Base-by-base conservation (phyloP, 768 basidiomycete genomes). In the Grammothele lineata region DNA sequence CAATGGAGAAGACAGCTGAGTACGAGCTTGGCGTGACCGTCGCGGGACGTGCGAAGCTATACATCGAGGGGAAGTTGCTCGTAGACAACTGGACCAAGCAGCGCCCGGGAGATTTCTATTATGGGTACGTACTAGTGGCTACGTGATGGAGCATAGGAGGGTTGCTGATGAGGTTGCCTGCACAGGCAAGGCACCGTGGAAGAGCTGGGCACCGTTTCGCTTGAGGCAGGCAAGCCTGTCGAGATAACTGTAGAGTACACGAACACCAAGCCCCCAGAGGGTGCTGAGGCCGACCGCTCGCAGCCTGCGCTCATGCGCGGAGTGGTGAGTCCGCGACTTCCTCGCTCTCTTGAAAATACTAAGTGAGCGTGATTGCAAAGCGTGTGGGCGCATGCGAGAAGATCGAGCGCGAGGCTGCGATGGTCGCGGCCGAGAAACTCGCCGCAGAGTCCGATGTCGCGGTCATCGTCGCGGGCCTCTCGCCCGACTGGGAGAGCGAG, bases 1-100 rank as follows among this genome's bases (percentile, higher is more conserved):
- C 66, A 0, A 58, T 81, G 25, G 70, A 76, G 17, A 71, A 71
- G 33, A 72, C 71, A 5, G 74, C 65, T 2, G 62, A 66, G 4
- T 83, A 76, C 55, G 80, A 83, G 61, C 62, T 83, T n/a, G 80
- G 82, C 3, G 59, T 83, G 47, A 80, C 80, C 14, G 81, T 83
- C 9, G 75, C 80, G 24, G 81, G 81, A 7, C 73, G 80, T 21
- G 81, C 80, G 5, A 83, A 83, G 62, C 65, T 90, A 2, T 87
- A 72, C 66, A 62, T 88, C 23, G 58, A 84, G 38, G 78, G 73
- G 9, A 60, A 77, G 54, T 60, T 84, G 43, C 67, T 74, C 15
- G 78, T 87, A 37, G 84, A 87, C 58, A 86, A 87, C 57, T 85
- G 83, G 76, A 82, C 78, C 8, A 76, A 77, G 53, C 83, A 85